phyloP scores from a whole-genome alignment of 1,139 yeast species.

The Magnusiomyces clavatus region DNA sequence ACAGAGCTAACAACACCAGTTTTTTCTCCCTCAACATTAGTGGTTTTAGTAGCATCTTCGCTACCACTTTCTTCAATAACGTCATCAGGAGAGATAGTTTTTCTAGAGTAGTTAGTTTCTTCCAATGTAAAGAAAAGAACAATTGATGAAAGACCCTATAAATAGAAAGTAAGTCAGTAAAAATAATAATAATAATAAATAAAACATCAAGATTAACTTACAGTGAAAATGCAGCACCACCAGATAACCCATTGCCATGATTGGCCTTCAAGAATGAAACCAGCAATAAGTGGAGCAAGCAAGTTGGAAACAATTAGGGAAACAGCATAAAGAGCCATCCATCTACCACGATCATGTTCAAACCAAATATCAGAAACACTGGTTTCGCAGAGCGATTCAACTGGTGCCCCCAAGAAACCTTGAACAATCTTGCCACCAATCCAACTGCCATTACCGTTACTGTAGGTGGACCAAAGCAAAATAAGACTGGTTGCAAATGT shows the following conservation, averaged over 20 bases:
- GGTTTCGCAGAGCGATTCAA: constrained; percentile 49
- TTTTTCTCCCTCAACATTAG: constrained; percentile 11
- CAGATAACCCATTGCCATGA: constrained; percentile 78
- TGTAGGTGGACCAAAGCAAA: constrained; percentile 31
- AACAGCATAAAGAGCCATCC: constrained; percentile 66
- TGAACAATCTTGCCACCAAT: constrained; percentile 38
- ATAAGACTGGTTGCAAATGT: constrained; percentile 31
- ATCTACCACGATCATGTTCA: constrained; percentile 71
- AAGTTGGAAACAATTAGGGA: constrained; percentile 75
- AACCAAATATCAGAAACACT: constrained; percentile 39
- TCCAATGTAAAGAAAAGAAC: constrained; percentile 54
- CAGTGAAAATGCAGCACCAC: constrained; percentile 65
- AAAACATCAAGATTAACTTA: too few relatives aligned
- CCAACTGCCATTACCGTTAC: constrained; percentile 28
- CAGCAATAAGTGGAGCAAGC: constrained; percentile 71
- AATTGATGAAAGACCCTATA: constrained; percentile 43
- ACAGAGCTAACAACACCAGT: constrained; percentile 6
- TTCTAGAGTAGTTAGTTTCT: constrained; percentile 64
- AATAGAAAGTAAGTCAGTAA: too few relatives aligned
- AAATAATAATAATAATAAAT: too few relatives aligned
- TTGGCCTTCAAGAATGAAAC: constrained; percentile 50
- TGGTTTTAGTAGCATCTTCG: neutral
- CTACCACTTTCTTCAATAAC: constrained; percentile 5
- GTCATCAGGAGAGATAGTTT: constrained; percentile 19
- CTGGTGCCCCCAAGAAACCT: constrained; percentile 47